Percentiles rank a stretch among this genome's conserved stretches.
phyloP scores from a whole-genome alignment of 2,329 filamentous ascomycete species.

The Calonectria naviculata region DNA sequence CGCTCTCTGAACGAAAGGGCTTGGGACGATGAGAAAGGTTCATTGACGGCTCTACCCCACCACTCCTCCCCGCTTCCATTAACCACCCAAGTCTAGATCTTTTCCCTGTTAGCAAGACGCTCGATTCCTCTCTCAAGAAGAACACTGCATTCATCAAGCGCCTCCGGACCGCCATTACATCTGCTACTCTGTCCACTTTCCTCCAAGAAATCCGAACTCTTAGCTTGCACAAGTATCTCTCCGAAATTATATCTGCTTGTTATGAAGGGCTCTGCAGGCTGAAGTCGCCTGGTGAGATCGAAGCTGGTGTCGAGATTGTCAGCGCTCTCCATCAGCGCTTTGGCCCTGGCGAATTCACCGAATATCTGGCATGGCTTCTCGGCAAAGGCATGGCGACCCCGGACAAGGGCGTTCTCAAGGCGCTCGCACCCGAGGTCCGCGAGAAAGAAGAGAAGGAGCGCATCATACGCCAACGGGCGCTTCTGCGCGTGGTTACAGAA shows the following conservation, averaged over 20 bases:
- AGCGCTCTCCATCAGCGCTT: constrained; percentile 97
- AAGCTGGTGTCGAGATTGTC: constrained; percentile 90
- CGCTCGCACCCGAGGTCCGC: constrained; percentile 80
- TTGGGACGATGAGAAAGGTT: constrained; percentile 91
- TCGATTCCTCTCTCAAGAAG: constrained; percentile 97
- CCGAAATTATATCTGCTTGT: constrained; percentile 95
- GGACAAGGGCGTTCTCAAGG: constrained; percentile 85
- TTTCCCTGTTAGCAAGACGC: constrained; percentile 79
- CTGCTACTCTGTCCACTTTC: constrained; percentile 84
- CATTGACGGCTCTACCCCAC: constrained; percentile 30
- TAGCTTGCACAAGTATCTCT: constrained; percentile 95
- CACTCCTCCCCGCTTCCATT: constrained; percentile 28
- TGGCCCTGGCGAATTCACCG: constrained; percentile 89
- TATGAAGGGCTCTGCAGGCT: constrained; percentile 94
- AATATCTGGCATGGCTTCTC: constrained; percentile 90
- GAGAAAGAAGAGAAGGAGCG: constrained; percentile 98
- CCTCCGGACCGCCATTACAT: constrained; percentile 87
- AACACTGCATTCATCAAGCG: constrained; percentile 99
- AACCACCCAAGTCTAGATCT: constrained; percentile 66
- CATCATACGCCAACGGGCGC: constrained; percentile 83
- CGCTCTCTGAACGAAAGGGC: constrained; percentile 87
- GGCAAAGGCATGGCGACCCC: constrained; percentile 92
- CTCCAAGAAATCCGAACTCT: constrained; percentile 90
- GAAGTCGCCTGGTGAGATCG: constrained; percentile 91
- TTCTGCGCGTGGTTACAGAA: constrained; percentile 92